Conservation (phyloP, 305 asterid genomes). For the Coffea humblotiana region DNA sequence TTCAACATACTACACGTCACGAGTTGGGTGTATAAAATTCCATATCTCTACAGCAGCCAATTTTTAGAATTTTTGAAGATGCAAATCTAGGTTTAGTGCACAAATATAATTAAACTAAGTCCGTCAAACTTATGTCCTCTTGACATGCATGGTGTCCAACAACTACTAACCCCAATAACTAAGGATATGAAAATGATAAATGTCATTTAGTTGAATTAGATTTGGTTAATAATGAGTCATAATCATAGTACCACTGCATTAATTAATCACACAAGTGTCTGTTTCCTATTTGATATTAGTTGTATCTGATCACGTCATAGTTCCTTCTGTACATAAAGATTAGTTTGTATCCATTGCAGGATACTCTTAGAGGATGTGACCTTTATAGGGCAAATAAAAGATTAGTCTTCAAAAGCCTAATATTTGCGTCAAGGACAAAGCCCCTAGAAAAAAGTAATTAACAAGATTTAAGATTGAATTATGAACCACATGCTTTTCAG, state of each 20-base stretch:
- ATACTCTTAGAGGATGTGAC: neutral
- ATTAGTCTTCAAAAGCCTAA: conserved; percentile 3
- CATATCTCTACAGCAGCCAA: neutral
- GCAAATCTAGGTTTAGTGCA: neutral
- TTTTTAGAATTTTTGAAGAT: neutral
- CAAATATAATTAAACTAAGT: conserved; percentile 7
- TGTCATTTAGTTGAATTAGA: conserved; percentile 7
- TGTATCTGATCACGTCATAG: neutral
- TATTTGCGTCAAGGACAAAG: neutral
- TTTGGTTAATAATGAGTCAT: conserved; percentile 10
- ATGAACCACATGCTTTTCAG: neutral
- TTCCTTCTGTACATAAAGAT: neutral
- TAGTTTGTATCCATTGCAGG: neutral
- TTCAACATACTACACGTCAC: no score
- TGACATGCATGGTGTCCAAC: conserved; percentile 6
- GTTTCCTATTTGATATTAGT: conserved; percentile 17
- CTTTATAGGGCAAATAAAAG: conserved; percentile 2
- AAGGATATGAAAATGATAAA: neutral
- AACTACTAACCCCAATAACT: conserved; percentile 3
- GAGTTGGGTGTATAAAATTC: neutral
- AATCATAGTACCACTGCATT: conserved; percentile 8
- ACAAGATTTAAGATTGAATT: neutral
- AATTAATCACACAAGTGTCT: conserved; percentile 11
- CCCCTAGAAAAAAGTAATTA: neutral
- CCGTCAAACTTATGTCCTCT: neutral